Percentiles rank a stretch among this genome's conserved stretches.
Conservation (phyloP, 2,329 filamentous ascomycete genomes). For the Cordyceps cicadae region DNA sequence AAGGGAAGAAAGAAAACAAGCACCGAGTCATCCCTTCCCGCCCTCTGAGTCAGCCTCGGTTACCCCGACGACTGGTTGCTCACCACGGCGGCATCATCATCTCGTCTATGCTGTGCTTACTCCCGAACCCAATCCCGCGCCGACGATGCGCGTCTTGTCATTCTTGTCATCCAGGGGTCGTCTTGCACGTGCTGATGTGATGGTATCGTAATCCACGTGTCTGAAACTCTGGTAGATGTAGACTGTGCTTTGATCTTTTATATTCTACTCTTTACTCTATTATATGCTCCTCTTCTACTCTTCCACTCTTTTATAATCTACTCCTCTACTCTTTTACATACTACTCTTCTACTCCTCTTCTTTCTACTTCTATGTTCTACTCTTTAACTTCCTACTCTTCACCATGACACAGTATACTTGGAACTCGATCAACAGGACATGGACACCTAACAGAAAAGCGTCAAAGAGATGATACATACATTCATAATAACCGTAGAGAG, state of each 20-base stretch:
- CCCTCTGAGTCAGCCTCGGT: neutral
- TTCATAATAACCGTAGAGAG: neutral
- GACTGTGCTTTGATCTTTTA: too few relatives aligned
- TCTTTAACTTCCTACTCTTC: neutral
- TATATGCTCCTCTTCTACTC: neutral
- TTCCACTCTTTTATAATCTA: neutral
- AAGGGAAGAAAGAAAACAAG: neutral
- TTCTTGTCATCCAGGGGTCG: neutral
- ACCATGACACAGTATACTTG: neutral
- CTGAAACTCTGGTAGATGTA: neutral
- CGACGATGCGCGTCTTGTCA: neutral
- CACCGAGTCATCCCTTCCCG: neutral
- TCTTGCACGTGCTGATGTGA: neutral
- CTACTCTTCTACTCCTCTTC: neutral
- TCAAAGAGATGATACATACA: too few relatives aligned
- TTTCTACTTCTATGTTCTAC: too few relatives aligned
- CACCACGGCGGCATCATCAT: neutral
- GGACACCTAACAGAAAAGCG: too few relatives aligned
- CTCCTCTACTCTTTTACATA: neutral
- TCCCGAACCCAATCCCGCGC: conserved; percentile 1
- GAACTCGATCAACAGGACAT: neutral
- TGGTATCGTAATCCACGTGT: neutral
- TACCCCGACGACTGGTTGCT: neutral
- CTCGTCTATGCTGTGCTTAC: neutral
- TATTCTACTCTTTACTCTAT: neutral